Evolutionary conservation across 1,284 basidiomycete genomes (phyloP).

Genomic region (Rhodotorula sp.): DNA sequence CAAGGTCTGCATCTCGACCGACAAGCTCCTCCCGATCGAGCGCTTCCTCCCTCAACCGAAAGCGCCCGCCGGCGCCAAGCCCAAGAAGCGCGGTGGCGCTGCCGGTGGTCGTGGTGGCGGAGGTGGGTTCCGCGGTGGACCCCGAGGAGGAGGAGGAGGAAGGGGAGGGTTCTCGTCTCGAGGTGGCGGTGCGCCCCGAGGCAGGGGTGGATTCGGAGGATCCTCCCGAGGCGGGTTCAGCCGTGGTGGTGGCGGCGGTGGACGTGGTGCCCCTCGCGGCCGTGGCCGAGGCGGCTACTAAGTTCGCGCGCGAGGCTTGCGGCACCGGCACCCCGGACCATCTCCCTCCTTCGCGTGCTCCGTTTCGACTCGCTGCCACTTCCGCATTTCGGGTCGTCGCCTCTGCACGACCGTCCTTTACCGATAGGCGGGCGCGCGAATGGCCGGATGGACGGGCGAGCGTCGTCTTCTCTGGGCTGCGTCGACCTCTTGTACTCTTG

Average conservation of each 20-base stretch:
- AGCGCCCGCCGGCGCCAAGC: constrained; percentile 58
- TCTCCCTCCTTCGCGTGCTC: background rate
- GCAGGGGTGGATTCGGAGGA: constrained; percentile 3
- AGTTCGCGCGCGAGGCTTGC: background rate
- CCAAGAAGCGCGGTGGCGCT: constrained; percentile 34
- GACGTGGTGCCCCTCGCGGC: constrained; percentile 12
- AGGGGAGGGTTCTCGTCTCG: constrained; percentile 3
- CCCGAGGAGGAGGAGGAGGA: background rate
- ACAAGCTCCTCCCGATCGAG: constrained; percentile 95
- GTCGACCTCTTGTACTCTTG: too few relatives aligned
- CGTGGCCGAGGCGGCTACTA: constrained; percentile 23
- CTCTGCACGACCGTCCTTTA: too few relatives aligned
- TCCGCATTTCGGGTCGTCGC: background rate
- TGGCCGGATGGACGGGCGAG: too few relatives aligned
- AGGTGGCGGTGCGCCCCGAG: background rate
- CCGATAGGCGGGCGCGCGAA: too few relatives aligned
- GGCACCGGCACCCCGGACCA: background rate
- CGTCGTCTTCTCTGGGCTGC: too few relatives aligned
- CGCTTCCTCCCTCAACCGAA: constrained; percentile 98
- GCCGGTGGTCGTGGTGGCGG: constrained; percentile 42
- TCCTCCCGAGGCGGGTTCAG: constrained; percentile 6
- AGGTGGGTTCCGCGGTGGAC: background rate
- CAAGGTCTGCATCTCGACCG: constrained; percentile 94
- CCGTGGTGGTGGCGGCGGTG: constrained; percentile 1
- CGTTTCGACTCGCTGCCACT: background rate